These are phyloP conservation scores for Rhodotorula sp. DNA, from an alignment of 1,284 basidiomycete species.

Conservation along the genomic window DNA sequence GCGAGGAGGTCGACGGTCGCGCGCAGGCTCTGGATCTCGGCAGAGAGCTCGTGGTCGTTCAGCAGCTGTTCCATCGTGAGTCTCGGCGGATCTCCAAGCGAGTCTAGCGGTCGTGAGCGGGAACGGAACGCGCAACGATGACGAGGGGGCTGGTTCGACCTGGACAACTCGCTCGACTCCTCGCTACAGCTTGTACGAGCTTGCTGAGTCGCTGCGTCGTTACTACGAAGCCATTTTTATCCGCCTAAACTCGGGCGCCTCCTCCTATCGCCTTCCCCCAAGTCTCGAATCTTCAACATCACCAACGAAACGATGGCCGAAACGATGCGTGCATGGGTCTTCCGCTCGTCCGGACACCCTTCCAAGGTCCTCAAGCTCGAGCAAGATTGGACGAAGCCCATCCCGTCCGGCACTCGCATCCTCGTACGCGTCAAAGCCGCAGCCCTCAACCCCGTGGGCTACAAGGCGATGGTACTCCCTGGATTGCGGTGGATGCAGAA, in stretches of 20 bases:
- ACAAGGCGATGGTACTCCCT: conserved; percentile 15
- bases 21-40: conserved; percentile 68
- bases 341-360: conserved; percentile 22
- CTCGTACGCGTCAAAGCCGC: conserved; percentile 30
- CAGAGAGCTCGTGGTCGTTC: conserved; percentile 41
- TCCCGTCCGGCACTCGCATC: conserved; percentile 10
- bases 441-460: conserved; percentile 31
- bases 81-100: not conserved
- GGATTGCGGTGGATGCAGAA: conserved; percentile 8
- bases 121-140: not conserved
- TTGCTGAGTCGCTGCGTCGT: not conserved
- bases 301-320: no score
- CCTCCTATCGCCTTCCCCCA: no score
- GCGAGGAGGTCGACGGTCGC: conserved; percentile 67
- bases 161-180: not conserved
- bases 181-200: not conserved
- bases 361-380: conserved; percentile 36
- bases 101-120: not conserved
- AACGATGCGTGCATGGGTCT: conserved; percentile 37
- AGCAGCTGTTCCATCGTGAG: conserved; percentile 32
- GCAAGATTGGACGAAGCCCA: conserved; percentile 24
- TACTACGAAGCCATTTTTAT: no score
- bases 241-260: not conserved
- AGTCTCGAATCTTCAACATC: not conserved
- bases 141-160: not conserved